phyloP scores from a whole-genome alignment of 2,329 filamentous ascomycete genomes.

The Microdochium nivale region DNA sequence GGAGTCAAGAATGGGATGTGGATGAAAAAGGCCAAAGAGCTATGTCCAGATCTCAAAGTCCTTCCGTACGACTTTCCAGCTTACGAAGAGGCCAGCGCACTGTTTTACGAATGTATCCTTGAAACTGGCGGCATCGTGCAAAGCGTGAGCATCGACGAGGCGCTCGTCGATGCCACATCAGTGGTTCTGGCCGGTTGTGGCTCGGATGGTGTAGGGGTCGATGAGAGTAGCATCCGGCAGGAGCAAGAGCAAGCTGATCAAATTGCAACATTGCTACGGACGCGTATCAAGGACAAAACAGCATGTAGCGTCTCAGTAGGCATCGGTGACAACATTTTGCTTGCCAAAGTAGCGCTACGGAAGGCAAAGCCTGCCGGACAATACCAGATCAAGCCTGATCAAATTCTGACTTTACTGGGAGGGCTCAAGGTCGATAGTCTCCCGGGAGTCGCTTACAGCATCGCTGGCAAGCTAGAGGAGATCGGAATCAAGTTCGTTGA shows the following conservation, averaged over 20 bases:
- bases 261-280: conserved; percentile 59
- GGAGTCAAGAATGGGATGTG: conserved; percentile 98
- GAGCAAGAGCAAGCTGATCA: conserved; percentile 74
- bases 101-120: conserved; percentile 81
- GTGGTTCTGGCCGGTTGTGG: conserved; percentile 58
- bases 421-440: conserved; percentile 71
- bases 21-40: conserved; percentile 83
- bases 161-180: conserved; percentile 72
- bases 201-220: conserved; percentile 54
- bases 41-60: conserved; percentile 80
- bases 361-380: conserved; percentile 94
- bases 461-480: conserved; percentile 80
- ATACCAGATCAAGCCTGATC: conserved; percentile 75
- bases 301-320: conserved; percentile 86
- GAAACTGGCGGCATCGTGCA: conserved; percentile 76
- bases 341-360: conserved; percentile 82
- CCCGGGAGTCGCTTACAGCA: conserved; percentile 87
- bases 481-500: conserved; percentile 74
- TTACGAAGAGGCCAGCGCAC: conserved; percentile 83
- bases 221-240: conserved; percentile 61
- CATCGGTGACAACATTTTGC: conserved; percentile 82
- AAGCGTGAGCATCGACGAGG: conserved; percentile 95
- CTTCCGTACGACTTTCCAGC: conserved; percentile 93
- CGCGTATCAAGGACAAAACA: conserved; percentile 63
- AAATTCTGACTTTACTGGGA: conserved; percentile 68